phyloP scores from a whole-genome alignment of 2,329 filamentous ascomycete species.

The Claviceps citrina region DNA sequence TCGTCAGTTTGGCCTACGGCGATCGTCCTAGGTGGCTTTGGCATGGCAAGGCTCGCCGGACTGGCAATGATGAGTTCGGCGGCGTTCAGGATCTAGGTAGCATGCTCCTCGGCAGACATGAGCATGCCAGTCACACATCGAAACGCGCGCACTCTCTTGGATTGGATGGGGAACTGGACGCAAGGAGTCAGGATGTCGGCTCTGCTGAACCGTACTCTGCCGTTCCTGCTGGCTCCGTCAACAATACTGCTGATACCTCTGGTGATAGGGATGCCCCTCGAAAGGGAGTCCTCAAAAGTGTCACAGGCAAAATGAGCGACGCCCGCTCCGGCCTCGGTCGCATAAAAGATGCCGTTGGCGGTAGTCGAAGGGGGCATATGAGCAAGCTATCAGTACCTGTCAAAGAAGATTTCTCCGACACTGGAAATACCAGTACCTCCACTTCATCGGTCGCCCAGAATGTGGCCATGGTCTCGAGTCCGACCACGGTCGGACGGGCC shows the following conservation, averaged over 20 bases:
- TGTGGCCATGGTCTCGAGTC: conserved; percentile 15
- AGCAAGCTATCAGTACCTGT: conserved; percentile 32
- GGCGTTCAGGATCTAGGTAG: conserved; percentile 30
- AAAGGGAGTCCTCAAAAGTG: conserved; percentile 60
- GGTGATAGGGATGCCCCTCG: conserved; percentile 43
- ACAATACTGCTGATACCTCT: conserved; percentile 31
- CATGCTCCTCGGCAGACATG: conserved; percentile 42
- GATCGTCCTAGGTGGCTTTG: conserved; percentile 87
- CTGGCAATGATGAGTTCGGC: conserved; percentile 25
- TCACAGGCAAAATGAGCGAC: conserved; percentile 64
- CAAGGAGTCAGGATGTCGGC: conserved; percentile 29
- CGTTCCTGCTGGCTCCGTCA: conserved; percentile 28
- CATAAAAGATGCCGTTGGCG: conserved; percentile 72
- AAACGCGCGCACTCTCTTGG: conserved; percentile 36
- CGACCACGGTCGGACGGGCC: conserved; percentile 31
- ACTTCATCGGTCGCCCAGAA: conserved; percentile 8
- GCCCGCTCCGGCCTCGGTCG: conserved; percentile 68
- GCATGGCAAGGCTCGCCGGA: conserved; percentile 74
- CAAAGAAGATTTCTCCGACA: conserved; percentile 37
- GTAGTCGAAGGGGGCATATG: conserved; percentile 35
- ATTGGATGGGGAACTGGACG: conserved; percentile 35
- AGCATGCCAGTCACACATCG: conserved; percentile 20
- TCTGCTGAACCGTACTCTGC: conserved; percentile 26
- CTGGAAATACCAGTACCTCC: conserved; percentile 6
- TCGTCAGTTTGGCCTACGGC: conserved; percentile 62